phyloP scores from a whole-genome alignment of 2,329 filamentous ascomycete genomes.

The Xylariaceae sp. region DNA sequence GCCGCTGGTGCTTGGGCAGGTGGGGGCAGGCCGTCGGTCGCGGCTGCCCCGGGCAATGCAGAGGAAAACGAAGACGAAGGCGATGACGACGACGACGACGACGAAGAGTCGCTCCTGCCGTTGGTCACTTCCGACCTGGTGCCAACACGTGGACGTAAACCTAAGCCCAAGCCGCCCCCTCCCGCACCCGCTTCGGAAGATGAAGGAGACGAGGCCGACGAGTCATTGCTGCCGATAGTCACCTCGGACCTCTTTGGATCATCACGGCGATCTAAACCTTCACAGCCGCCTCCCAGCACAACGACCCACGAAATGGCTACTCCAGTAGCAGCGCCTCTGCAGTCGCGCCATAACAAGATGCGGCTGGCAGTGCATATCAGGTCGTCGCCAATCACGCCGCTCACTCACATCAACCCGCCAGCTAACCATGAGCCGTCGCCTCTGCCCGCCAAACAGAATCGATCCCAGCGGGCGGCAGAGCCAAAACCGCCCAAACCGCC shows the following conservation, averaged over 20 bases:
- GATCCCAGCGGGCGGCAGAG: conserved; percentile 6
- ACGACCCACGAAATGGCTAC: conserved; percentile 3
- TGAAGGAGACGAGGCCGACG: background rate
- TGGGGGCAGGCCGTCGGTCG: background rate
- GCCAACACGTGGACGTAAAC: background rate
- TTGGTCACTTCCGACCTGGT: conserved; percentile 15
- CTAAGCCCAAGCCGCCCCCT: too few species aligned
- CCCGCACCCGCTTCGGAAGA: too few species aligned
- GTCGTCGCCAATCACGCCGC: conserved; percentile 20
- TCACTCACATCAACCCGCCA: conserved; percentile 18
- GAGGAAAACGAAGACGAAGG: background rate
- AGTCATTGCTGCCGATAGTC: conserved; percentile 2
- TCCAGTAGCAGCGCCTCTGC: conserved; percentile 5
- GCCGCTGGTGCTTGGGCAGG: conserved; percentile 6
- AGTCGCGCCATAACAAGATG: conserved; percentile 10
- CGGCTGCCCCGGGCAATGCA: background rate
- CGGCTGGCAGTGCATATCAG: conserved; percentile 29
- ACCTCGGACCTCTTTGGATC: conserved; percentile 14
- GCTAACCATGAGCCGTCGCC: conserved; percentile 3
- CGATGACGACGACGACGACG: background rate
- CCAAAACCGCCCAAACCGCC: conserved; percentile 4
- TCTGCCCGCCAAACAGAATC: conserved; percentile 4
- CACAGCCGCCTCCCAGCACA: background rate
- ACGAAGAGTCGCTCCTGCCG: background rate
- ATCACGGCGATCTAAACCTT: background rate